Base-by-base conservation (phyloP, 176 grass and related monocot species). In the Triticum urartu region DNA sequence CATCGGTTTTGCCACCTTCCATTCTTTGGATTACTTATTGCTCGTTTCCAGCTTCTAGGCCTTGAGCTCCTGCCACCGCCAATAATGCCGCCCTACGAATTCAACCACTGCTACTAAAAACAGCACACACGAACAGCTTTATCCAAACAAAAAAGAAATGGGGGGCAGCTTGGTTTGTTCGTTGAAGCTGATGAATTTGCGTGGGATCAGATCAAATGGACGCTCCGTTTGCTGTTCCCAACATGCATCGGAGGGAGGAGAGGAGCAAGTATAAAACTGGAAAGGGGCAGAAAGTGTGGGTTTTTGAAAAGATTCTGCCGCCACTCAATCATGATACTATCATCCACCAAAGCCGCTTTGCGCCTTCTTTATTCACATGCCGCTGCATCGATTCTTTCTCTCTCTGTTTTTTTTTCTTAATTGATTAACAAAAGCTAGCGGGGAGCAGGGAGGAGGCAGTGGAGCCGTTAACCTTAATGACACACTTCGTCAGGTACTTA, bases 291-390 rank as follows among this genome's bases (percentile, higher is more conserved):
- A 67, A 61, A 74, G 63, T 32, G 74, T 4, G 75, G 65, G 42
- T 75, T 87, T 87, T 87, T 79, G 75, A 79, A 83, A 83, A 75
- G 75, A 87, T 87, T 84, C 80, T 68, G 34, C 50, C 42, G 47
- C 63, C 48, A 62, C 64, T 50, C 67, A 43, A 47, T 65, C 75
- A 30, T 77, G 47, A 15, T 32, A 3, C 22, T 30, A 52, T 76
- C 25, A 76, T 75, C 73, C 40, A 68, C 32, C 42, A 89, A 85
- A 80, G 82, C 59, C 32, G 67, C 76, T 65, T 89, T 64, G 15
- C 68, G 33, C 33, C 72, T 64, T 72, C 89, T 86, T 64, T 72
- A 85, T 86, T 72, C 84, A 87, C 84, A 83, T 87, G 84, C 58
- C 80, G 30, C 47, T 77, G 74, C 74, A 77, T 62, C 68, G 84